A percentile compares a stretch with the other conserved stretches of the same genome.
Conservation (phyloP, 2,329 filamentous ascomycete species). For the Raffaelea arxii region DNA sequence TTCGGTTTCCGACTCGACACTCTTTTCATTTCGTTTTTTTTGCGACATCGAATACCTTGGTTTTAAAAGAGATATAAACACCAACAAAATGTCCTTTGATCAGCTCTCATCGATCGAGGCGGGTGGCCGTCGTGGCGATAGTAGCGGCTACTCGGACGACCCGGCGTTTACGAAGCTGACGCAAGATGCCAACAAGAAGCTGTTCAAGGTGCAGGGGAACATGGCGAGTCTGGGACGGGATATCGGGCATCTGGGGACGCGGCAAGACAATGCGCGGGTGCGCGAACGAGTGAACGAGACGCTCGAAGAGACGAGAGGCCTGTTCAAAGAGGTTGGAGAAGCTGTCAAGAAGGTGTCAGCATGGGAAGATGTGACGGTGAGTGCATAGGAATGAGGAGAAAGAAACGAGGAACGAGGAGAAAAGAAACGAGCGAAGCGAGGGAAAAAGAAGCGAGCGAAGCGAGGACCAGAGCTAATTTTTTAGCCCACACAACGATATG, state of each 20-base stretch:
- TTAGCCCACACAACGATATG: conserved; percentile 91
- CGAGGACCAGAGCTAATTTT: neutral
- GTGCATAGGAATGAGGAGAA: conserved; percentile 15
- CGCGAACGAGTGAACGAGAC: conserved; percentile 83
- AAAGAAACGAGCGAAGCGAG: no score
- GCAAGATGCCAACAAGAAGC: conserved; percentile 72
- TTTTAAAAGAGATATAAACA: no score
- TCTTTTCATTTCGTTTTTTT: no score
- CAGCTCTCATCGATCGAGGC: conserved; percentile 77
- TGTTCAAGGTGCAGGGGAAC: conserved; percentile 82
- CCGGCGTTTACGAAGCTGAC: conserved; percentile 83
- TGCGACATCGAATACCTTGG: no score
- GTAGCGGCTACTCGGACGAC: conserved; percentile 72
- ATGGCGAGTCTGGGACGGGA: conserved; percentile 79
- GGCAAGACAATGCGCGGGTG: conserved; percentile 81
- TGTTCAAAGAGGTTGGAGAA: conserved; percentile 88
- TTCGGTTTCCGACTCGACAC: no score
- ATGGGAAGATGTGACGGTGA: conserved; percentile 75
- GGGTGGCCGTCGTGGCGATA: conserved; percentile 42
- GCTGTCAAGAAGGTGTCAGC: conserved; percentile 85
- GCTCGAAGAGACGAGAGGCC: conserved; percentile 74
- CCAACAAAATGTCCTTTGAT: conserved; percentile 74
- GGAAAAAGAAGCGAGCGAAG: no score
- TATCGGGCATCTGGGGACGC: conserved; percentile 76
- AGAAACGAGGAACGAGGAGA: no score